Base-by-base conservation (phyloP, 176 grass and related monocot species). In the Carex scoparia region DNA sequence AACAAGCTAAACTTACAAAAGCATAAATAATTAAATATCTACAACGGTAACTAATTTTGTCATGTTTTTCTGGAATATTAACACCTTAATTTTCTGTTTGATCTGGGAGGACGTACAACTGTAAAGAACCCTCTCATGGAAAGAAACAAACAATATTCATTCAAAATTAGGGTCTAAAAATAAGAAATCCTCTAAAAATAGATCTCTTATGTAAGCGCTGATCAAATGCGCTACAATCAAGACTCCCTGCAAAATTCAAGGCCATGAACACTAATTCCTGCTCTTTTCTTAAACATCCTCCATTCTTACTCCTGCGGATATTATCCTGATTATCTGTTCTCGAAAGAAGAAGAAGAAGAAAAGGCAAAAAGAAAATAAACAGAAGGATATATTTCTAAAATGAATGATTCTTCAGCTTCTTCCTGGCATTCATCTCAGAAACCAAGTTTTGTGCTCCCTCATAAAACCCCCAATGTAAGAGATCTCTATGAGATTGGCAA, bases 401-500 rank as follows among this genome's bases (percentile, higher is more conserved):
- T 83, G 81, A 65, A n/a, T 32, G 63, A 55, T 55, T 67, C 86
- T 65, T 53, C 68, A 28, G 61, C 88, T 77, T 58, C 75, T 49
- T 58, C 88, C 33, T 40, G 74, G 32, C 49, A 74, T 10, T 87
- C 79, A 14, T 83, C 88, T 42, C 66, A 61, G 15, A 90, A 90
- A 58, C 92, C 89, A 71, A 67, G 85, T 81, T 97, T 90, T 2
- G 92, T 97, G 49, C 86, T 97, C 78, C 92, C 92, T 48, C 87
- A 98, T 86, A 94, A 91, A 88, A 98, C 92, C 46, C 84, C 74
- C 31, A 98, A 94, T 86, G 86, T 98, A 56, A 89, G 92, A 37
- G 95, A 98, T 71, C 92, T 86, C 85, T 94, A 94, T 87, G 92
- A 92, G 57, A 94, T 98, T 82, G 92, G 95, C 42, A 98, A 94